Evolutionary conservation across 441 rosid genomes (phyloP), one percentile per base, ranked within the genome.

Genomic region (Viola pubescens): DNA sequence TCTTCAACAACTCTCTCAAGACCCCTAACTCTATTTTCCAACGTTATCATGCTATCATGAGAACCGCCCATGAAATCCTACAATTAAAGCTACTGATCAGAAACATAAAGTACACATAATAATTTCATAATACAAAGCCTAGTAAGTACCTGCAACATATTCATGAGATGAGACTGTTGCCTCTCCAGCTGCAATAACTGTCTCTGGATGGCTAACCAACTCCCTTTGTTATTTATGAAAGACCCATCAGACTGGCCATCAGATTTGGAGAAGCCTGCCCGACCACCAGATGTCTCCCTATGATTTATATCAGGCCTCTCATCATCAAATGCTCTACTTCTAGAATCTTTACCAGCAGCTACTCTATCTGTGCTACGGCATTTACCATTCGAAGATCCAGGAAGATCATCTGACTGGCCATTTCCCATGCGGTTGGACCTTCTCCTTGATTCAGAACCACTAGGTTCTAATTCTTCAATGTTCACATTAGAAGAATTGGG

Each of bases 1-100:
- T 84, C 95, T 80, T 94, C 94, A 59, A 94, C 91, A 71, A 84
- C 78, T 82, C 96, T 86, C 81, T 91, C 99, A 64, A 94, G 95
- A 64, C 92, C 98, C 76, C 92, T 84, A 51, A 94, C 97, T 68
- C 99, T 84, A 77, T 86, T 82, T 71, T 94, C 97, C 68, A 94
- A 73, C 34, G 97, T 88, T 62, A 87, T 67, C 94, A 91, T 94
- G 84, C 92, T 84, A 72, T 87, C 77, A 73, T 85, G 97, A 71
- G 99, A 94, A 41, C 98, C 97, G 50, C 99, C 99, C 87, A 94
- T 94, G 71, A 94, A 91, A 66, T 91, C 97, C 89, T 94, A 81
- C 72, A 80, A 67, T 5, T 42, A 65, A 26, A 52, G 61, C 41
- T 53, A 40, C 57, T 52, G 34, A 40, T 72, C 12, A 65, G 56